A percentile compares a stretch with the other conserved stretches of the same genome.
Conservation (phyloP, 202 grass and related monocot species). For the Saccharum hybrid region DNA sequence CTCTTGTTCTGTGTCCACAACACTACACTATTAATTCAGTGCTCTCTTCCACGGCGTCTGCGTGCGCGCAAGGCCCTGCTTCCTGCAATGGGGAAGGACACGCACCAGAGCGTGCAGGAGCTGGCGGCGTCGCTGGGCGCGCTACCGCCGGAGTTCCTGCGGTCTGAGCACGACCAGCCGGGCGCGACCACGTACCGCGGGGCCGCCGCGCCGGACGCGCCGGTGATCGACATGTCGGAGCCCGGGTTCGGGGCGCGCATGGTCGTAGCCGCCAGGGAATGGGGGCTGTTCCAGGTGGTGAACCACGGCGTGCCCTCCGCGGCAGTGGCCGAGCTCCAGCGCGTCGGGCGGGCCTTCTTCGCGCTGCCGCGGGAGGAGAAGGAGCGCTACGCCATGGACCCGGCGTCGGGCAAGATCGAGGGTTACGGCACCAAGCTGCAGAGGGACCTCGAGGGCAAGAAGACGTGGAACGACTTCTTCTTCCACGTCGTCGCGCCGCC, state of each 20-base stretch:
- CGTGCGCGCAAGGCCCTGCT: background rate
- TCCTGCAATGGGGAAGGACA: background rate
- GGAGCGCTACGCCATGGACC: slow-evolving; percentile 54
- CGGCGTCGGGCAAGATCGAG: slow-evolving; percentile 42
- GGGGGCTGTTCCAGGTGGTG: slow-evolving; percentile 80
- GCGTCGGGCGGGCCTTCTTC: slow-evolving; percentile 73
- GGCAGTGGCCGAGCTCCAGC: slow-evolving; percentile 67
- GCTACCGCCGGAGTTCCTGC: slow-evolving; percentile 65
- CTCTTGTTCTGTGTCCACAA: background rate
- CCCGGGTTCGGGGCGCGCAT: slow-evolving; percentile 21
- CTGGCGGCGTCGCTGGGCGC: slow-evolving; percentile 43
- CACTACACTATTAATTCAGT: background rate
- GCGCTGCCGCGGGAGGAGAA: slow-evolving; percentile 68
- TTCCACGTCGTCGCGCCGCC: slow-evolving; percentile 72
- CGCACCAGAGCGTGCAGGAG: slow-evolving; percentile 57
- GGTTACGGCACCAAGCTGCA: slow-evolving; percentile 67
- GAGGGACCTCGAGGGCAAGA: slow-evolving; percentile 58
- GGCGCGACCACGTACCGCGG: slow-evolving; percentile 56
- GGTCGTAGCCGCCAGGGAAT: slow-evolving; percentile 57
- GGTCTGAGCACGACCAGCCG: slow-evolving; percentile 61
- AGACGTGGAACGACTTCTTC: slow-evolving; percentile 80
- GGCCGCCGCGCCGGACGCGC: slow-evolving; percentile 32
- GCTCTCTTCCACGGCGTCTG: background rate
- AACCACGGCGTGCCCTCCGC: slow-evolving; percentile 65
- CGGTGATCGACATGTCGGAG: slow-evolving; percentile 63